phyloP scores from a whole-genome alignment of 768 basidiomycete genomes.

The Macrolepiota fuliginosa region DNA sequence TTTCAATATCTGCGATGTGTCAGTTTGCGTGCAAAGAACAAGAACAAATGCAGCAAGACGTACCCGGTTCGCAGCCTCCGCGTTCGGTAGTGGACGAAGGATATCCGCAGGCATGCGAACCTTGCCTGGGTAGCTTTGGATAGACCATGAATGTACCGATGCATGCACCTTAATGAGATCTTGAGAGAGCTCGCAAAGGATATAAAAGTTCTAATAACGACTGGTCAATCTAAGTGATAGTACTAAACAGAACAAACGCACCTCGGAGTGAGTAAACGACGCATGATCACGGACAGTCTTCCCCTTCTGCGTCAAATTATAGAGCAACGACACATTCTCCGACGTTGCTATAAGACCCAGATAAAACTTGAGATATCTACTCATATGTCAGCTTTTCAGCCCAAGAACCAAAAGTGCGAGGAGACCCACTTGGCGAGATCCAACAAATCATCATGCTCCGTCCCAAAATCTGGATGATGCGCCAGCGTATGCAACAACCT shows the following conservation, averaged over 20 bases:
- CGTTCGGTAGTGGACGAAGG: conserved; percentile 63
- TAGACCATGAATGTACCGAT: conserved; percentile 64
- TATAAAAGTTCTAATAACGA: conserved; percentile 80
- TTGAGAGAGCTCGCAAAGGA: conserved; percentile 85
- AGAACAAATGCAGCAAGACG: not conserved
- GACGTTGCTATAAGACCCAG: conserved; percentile 69
- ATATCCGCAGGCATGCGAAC: conserved; percentile 81
- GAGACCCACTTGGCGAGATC: conserved; percentile 75
- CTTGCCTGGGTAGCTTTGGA: conserved; percentile 79
- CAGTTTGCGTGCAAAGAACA: not conserved
- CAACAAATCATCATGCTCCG: conserved; percentile 61
- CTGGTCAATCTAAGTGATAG: not conserved
- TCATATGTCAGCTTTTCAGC: conserved; percentile 5
- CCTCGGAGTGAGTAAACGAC: conserved; percentile 68
- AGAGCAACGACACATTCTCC: conserved; percentile 86
- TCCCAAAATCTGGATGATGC: conserved; percentile 91
- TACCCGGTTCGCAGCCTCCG: conserved; percentile 67
- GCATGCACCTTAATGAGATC: conserved; percentile 76
- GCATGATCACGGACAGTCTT: conserved; percentile 87
- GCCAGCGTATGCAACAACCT: conserved; percentile 85
- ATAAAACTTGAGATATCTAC: conserved; percentile 87
- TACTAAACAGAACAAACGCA: conserved; percentile 23
- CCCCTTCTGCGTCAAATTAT: conserved; percentile 73
- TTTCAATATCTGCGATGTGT: conserved; percentile 52
- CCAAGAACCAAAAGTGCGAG: not conserved